phyloP scores from a whole-genome alignment of 495 filamentous ascomycete species.

The Podospora comata region DNA sequence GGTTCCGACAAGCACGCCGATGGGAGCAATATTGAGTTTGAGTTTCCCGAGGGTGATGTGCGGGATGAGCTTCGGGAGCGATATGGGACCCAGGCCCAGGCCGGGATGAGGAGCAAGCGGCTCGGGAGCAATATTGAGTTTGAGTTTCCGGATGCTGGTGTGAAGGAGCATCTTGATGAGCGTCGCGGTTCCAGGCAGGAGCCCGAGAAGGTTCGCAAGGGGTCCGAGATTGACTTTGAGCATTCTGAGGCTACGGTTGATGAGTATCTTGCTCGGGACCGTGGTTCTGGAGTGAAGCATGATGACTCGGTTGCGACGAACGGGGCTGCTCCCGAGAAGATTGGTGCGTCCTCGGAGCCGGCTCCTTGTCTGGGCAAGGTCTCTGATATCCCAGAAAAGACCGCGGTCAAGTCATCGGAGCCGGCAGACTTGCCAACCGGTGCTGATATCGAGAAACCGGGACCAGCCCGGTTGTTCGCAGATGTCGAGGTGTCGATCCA shows the following conservation, averaged over 20 bases:
- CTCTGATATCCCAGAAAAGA: neutral
- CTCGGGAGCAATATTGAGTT: neutral
- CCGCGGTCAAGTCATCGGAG: conserved; percentile 5
- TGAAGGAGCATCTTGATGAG: neutral
- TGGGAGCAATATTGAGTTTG: neutral
- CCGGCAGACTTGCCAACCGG: neutral
- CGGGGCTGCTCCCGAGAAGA: neutral
- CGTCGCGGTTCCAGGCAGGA: neutral
- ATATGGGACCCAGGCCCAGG: neutral
- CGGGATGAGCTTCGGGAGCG: neutral
- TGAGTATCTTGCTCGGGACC: neutral
- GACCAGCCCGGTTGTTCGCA: neutral
- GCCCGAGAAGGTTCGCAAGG: neutral
- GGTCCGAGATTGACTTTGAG: conserved; percentile 6
- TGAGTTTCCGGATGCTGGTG: neutral
- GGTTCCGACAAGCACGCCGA: neutral
- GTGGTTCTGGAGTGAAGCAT: neutral
- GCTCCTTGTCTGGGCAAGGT: neutral
- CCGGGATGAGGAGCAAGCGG: neutral
- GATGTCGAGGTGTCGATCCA: neutral
- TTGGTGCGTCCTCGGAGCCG: neutral
- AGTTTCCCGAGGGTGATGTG: neutral
- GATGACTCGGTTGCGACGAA: neutral
- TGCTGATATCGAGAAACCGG: neutral
- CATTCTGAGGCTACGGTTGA: neutral